Conservation (phyloP, 352 stramenopile genomes). For the Phytophthora hibernalis region DNA sequence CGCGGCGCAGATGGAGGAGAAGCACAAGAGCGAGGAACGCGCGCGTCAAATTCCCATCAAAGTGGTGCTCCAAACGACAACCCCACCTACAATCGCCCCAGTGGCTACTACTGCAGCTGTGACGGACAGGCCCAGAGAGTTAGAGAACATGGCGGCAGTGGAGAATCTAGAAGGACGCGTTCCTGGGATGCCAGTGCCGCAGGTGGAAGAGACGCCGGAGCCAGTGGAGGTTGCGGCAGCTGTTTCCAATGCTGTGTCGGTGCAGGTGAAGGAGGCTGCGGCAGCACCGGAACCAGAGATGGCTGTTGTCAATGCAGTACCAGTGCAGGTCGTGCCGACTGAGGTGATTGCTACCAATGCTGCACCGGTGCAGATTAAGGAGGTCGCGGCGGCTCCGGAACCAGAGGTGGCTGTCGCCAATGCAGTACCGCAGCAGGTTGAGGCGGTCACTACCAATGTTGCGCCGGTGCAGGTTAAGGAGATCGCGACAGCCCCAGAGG, state of each 20-base stretch:
- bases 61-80: slow-evolving; percentile 30
- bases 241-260: not conserved
- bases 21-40: slow-evolving; percentile 25
- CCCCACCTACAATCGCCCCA: slow-evolving; percentile 9
- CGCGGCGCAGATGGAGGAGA: slow-evolving; percentile 25
- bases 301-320: no score
- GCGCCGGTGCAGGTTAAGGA: not conserved
- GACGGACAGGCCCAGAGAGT: slow-evolving; percentile 13
- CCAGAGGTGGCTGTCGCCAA: no score
- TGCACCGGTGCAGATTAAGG: no score
- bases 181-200: slow-evolving; percentile 22
- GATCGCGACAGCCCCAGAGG: not conserved
- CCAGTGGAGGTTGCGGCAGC: slow-evolving; percentile 12
- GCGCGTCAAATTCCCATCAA: slow-evolving; percentile 36
- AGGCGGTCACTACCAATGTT: not conserved
- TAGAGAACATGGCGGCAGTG: slow-evolving; percentile 10
- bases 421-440: no score
- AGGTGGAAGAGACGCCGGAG: slow-evolving; percentile 17
- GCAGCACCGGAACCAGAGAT: no score
- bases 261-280: not conserved
- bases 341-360: no score
- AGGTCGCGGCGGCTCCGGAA: no score
- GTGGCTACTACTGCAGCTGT: slow-evolving; percentile 3
- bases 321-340: no score
- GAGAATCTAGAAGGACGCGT: slow-evolving; percentile 31